Evolutionary conservation across 83 land plant species (phyloP).

Genomic region (Picea abies): DNA sequence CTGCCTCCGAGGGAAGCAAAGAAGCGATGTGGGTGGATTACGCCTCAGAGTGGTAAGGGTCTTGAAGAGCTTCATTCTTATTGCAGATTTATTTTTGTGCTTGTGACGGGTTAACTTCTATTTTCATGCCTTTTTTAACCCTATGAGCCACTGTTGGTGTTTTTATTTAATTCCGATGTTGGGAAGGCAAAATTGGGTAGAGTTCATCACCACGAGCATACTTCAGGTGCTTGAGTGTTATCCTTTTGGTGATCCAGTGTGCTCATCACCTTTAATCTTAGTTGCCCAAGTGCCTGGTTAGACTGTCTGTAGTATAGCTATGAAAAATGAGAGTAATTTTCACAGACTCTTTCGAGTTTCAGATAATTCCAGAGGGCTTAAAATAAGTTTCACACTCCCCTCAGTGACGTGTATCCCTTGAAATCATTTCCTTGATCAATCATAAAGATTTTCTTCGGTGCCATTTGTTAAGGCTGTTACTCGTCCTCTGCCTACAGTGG

Average conservation of each 20-base stretch:
- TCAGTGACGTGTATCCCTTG: neutral
- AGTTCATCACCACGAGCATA: neutral
- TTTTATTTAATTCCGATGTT: too few species aligned
- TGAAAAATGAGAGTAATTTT: neutral
- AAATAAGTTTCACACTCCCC: neutral
- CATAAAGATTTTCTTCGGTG: neutral
- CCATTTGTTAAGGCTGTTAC: neutral
- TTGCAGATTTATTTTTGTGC: too few species aligned
- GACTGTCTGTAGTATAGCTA: neutral
- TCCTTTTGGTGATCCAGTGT: neutral
- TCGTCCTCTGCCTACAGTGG: neutral
- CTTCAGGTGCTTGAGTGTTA: neutral
- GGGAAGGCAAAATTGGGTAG: neutral
- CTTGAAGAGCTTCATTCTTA: neutral
- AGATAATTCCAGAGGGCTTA: too few species aligned
- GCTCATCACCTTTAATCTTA: neutral
- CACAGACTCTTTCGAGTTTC: too few species aligned
- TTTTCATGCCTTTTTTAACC: too few species aligned
- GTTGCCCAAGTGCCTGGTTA: neutral
- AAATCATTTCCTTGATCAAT: neutral
- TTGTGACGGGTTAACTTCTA: too few species aligned
- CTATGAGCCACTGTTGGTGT: too few species aligned
- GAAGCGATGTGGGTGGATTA: slow-evolving; percentile 31
- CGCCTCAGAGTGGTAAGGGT: slow-evolving; percentile 20
- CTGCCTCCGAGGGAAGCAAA: slow-evolving; percentile 8